These are phyloP conservation scores for Thalassiosira oceanica DNA, from an alignment of 352 stramenopile genomes.

Conservation along the genomic window DNA sequence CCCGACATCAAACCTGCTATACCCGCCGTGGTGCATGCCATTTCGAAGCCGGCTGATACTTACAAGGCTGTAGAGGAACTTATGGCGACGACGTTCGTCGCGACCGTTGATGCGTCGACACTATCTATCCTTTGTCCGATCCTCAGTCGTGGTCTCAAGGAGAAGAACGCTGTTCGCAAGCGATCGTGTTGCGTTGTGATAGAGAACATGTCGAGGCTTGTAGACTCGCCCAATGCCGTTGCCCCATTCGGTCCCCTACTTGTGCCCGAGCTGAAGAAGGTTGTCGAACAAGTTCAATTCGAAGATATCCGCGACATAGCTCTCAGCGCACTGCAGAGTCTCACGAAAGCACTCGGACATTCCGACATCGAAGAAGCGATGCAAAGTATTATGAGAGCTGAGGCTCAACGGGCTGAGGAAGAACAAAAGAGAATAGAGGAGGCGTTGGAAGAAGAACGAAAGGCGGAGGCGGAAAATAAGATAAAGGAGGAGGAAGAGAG, in stretches of 20 bases:
- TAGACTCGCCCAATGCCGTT: conserved; percentile 86
- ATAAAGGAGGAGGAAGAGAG: conserved; percentile 75
- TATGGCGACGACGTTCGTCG: conserved; percentile 90
- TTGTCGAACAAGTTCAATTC: conserved; percentile 89
- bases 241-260: conserved; percentile 89
- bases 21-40: conserved; percentile 87
- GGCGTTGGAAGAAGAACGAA: conserved; percentile 31
- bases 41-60: conserved; percentile 88
- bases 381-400: conserved; percentile 51
- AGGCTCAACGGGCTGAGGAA: conserved; percentile 53
- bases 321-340: conserved; percentile 64
- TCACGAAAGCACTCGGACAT: conserved; percentile 78
- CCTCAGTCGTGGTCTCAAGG: conserved; percentile 87
- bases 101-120: conserved; percentile 88
- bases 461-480: conserved; percentile 48
- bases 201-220: conserved; percentile 90
- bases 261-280: conserved; percentile 89
- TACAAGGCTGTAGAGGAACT: conserved; percentile 88
- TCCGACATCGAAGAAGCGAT: conserved; percentile 53
- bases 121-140: conserved; percentile 87
- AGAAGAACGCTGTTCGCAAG: conserved; percentile 88
- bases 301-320: conserved; percentile 86
- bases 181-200: conserved; percentile 90
- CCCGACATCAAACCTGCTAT: conserved; percentile 88
- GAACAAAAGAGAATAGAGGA: conserved; percentile 73